Percentiles rank a stretch among this genome's conserved stretches.
Conservation (phyloP, 1,139 yeast genomes). For the Taiozyma sp. region DNA sequence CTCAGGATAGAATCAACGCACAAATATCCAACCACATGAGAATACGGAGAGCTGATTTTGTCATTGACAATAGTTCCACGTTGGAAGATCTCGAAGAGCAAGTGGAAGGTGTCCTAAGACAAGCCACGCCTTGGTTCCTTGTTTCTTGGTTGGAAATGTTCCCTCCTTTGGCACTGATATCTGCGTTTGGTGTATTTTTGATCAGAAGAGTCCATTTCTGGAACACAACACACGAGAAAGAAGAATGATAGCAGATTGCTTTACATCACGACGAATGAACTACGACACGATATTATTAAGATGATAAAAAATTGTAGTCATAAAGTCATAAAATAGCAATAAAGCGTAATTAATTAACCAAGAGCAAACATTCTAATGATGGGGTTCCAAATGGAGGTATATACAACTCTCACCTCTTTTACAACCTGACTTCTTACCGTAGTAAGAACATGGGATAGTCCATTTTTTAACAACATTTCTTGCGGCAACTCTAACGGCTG, state of each 20-base stretch:
- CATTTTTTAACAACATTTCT: background rate
- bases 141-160: slow-evolving; percentile 38
- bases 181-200: slow-evolving; percentile 37
- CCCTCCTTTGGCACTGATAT: slow-evolving; percentile 58
- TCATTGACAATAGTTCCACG: slow-evolving; percentile 59
- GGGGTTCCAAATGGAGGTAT: slow-evolving; percentile 4
- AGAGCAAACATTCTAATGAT: background rate
- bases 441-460: slow-evolving; percentile 2
- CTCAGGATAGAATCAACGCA: slow-evolving; percentile 63
- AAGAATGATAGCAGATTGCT: background rate
- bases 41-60: slow-evolving; percentile 55
- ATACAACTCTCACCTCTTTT: slow-evolving; percentile 4
- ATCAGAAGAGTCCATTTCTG: slow-evolving; percentile 7
- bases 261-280: background rate
- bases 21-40: slow-evolving; percentile 71
- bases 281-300: background rate
- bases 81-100: slow-evolving; percentile 43
- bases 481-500: background rate
- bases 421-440: background rate
- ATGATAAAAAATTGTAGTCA: background rate
- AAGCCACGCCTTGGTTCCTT: slow-evolving; percentile 41
- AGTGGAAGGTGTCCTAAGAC: slow-evolving; percentile 42
- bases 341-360: background rate
- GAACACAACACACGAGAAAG: background rate
- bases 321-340: background rate